These are phyloP conservation scores for Fraxinus paxiana DNA, from an alignment of 305 asterid species.

Conservation along the genomic window DNA sequence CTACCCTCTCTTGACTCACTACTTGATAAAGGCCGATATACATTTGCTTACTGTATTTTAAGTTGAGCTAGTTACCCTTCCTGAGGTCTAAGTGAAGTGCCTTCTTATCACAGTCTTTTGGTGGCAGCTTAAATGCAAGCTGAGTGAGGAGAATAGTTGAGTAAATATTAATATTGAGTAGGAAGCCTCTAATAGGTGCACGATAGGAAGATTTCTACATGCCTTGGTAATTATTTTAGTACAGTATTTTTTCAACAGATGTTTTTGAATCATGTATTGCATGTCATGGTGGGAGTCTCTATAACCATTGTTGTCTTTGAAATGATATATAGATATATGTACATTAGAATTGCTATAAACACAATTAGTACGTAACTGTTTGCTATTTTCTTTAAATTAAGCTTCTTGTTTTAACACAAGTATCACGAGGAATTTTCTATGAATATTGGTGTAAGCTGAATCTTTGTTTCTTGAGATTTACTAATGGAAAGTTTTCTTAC, in stretches of 20 bases:
- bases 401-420: conserved; percentile 1
- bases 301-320: neutral
- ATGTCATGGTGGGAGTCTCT: neutral
- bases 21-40: neutral
- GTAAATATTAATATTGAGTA: neutral
- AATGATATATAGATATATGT: conserved; percentile 17
- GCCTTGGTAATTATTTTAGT: neutral
- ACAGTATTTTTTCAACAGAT: neutral
- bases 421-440: neutral
- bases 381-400: neutral
- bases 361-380: neutral
- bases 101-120: neutral
- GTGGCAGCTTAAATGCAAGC: conserved; percentile 3
- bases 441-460: neutral
- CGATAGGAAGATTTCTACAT: neutral
- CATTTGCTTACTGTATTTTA: neutral
- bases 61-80: neutral
- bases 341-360: conserved; percentile 6
- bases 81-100: neutral
- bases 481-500: conserved; percentile 14
- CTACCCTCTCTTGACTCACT: neutral
- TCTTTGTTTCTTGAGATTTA: neutral
- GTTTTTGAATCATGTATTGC: neutral
- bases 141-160: neutral
- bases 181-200: conserved; percentile 3